Evolutionary conservation across 163 green algal species (phyloP).

Genomic region (Chloroidium sp.): DNA sequence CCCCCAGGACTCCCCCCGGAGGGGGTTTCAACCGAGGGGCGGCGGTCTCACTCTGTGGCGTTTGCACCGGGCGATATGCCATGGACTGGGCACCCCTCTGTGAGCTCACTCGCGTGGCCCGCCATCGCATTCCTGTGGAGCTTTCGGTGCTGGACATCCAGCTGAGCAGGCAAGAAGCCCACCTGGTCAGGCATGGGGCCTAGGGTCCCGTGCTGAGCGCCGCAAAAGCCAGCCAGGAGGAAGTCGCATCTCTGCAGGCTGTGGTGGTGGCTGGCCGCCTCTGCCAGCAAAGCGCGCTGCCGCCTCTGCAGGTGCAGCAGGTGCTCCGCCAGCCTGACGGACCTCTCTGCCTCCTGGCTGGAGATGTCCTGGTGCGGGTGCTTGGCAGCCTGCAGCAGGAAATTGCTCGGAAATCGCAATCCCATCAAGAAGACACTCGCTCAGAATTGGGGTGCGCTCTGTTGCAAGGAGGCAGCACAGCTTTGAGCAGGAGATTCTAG

Average conservation of each 20-base stretch:
- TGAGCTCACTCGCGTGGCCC: too few relatives aligned
- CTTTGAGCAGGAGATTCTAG: too few relatives aligned
- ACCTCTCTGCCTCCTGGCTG: constrained; percentile 43
- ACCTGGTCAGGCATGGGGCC: too few relatives aligned
- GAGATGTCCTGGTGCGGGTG: constrained; percentile 66
- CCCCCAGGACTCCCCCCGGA: constrained; percentile 4
- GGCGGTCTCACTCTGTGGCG: constrained; percentile 35
- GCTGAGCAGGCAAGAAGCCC: too few relatives aligned
- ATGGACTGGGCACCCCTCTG: not conserved
- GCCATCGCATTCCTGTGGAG: too few relatives aligned
- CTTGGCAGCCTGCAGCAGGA: constrained; percentile 23
- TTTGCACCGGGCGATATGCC: constrained; percentile 35
- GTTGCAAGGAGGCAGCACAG: too few relatives aligned
- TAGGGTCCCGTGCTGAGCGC: too few relatives aligned
- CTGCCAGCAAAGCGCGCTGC: constrained; percentile 37
- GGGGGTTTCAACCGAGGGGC: constrained; percentile 22
- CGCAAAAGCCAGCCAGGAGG: too few relatives aligned
- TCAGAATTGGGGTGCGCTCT: too few relatives aligned
- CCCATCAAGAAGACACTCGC: too few relatives aligned
- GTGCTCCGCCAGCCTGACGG: constrained; percentile 50
- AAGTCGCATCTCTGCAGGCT: too few relatives aligned
- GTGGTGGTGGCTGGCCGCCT: not conserved
- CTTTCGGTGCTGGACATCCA: too few relatives aligned
- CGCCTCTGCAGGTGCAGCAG: constrained; percentile 54
- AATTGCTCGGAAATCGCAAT: not conserved